These are phyloP conservation scores for Corinectria fuckeliana DNA, from an alignment of 2,329 filamentous ascomycete species.

Conservation along the genomic window DNA sequence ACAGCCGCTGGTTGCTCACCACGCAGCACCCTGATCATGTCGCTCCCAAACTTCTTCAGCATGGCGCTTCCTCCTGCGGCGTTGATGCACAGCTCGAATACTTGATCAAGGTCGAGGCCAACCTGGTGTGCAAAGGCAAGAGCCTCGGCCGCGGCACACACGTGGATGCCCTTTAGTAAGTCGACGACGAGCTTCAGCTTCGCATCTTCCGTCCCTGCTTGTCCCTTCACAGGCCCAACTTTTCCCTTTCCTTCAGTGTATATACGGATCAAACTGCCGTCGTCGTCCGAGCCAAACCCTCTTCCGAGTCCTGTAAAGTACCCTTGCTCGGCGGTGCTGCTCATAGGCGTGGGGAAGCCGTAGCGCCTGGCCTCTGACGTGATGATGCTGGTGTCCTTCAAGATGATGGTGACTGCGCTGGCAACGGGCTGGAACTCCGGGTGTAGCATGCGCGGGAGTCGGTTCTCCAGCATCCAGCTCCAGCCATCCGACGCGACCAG, in stretches of 20 bases:
- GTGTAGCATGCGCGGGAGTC: constrained; percentile 60
- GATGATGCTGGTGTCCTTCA: constrained; percentile 71
- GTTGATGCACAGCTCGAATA: constrained; percentile 23
- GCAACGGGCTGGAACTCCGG: constrained; percentile 60
- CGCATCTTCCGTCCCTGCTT: neutral
- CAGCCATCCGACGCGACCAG: constrained; percentile 57
- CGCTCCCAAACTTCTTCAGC: constrained; percentile 5
- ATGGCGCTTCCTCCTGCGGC: constrained; percentile 22
- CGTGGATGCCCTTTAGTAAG: constrained; percentile 22
- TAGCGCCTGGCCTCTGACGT: constrained; percentile 66
- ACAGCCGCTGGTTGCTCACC: neutral
- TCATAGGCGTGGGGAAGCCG: constrained; percentile 66
- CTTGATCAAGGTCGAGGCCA: constrained; percentile 23
- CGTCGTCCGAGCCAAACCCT: constrained; percentile 48
- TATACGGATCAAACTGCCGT: constrained; percentile 16
- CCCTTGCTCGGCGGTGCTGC: constrained; percentile 67
- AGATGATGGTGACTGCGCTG: constrained; percentile 65
- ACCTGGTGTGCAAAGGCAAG: constrained; percentile 23
- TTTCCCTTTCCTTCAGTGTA: constrained; percentile 16
- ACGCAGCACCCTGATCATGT: constrained; percentile 17
- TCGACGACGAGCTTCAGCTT: constrained; percentile 18
- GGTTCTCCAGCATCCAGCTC: constrained; percentile 69
- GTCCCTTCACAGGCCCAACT: neutral
- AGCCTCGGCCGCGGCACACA: constrained; percentile 22
- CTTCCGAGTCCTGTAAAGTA: constrained; percentile 66